Evolutionary conservation across 176 grass and related monocot genomes (phyloP).

Genomic region (Paspalum notatum): DNA sequence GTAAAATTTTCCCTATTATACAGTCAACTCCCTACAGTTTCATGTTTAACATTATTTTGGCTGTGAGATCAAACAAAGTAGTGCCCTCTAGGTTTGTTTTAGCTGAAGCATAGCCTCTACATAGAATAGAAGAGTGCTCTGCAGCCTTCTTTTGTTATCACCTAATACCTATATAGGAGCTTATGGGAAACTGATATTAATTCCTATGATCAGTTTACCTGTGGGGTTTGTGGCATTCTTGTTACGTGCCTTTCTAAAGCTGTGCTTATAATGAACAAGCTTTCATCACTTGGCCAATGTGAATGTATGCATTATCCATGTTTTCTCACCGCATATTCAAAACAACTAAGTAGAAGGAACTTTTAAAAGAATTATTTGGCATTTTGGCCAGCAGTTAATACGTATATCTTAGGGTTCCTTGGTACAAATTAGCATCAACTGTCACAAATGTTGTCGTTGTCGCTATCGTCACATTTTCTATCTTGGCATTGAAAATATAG

Average conservation of each 20-base stretch:
- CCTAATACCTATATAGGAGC: not conserved
- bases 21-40: not conserved
- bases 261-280: not conserved
- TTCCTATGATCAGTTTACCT: not conserved
- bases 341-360: not conserved
- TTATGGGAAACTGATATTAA: not conserved
- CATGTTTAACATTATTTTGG: not conserved
- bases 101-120: not conserved
- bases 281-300: not conserved
- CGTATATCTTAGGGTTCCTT: not conserved
- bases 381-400: not conserved
- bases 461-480: too few relatives aligned
- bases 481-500: not conserved
- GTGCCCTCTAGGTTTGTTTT: not conserved
- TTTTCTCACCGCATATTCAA: not conserved
- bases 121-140: not conserved
- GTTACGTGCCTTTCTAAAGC: too few relatives aligned
- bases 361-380: not conserved
- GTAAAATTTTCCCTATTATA: conserved; percentile 43
- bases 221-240: not conserved
- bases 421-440: not conserved
- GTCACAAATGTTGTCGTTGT: too few relatives aligned
- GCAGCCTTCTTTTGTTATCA: not conserved
- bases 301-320: not conserved
- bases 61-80: not conserved